These are phyloP conservation scores for Fusarium heterosporum DNA, from an alignment of 2,329 filamentous ascomycete genomes.

Conservation along the genomic window DNA sequence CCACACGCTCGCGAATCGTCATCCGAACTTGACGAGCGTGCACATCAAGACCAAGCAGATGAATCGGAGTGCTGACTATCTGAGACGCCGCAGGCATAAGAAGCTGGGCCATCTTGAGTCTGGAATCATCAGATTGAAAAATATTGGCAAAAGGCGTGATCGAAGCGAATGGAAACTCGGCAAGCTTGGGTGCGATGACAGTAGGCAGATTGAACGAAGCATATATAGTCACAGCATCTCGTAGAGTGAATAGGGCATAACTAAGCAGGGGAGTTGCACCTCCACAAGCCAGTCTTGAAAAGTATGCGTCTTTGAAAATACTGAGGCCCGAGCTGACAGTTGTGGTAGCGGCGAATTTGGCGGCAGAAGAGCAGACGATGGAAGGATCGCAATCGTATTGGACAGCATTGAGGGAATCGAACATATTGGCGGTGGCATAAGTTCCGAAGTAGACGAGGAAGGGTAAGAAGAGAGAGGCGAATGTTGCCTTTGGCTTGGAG, in stretches of 20 bases:
- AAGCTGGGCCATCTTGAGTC: constrained; percentile 42
- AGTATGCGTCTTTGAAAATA: constrained; percentile 45
- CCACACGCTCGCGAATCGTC: constrained; percentile 35
- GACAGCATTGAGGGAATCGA: constrained; percentile 42
- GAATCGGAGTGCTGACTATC: constrained; percentile 43
- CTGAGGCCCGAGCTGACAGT: constrained; percentile 38
- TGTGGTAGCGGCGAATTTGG: constrained; percentile 44
- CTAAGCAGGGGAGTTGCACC: constrained; percentile 38
- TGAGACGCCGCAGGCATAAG: constrained; percentile 43
- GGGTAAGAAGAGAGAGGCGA: constrained; percentile 40
- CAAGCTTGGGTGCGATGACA: constrained; percentile 41
- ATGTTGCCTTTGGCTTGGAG: constrained; percentile 37
- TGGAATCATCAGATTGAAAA: constrained; percentile 40
- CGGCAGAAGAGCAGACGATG: constrained; percentile 36
- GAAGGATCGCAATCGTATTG: constrained; percentile 32
- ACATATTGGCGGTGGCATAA: constrained; percentile 45
- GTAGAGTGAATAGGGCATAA: constrained; percentile 39
- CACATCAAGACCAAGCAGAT: constrained; percentile 41
- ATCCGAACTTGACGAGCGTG: constrained; percentile 32
- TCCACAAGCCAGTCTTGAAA: constrained; percentile 33
- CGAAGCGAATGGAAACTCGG: constrained; percentile 36
- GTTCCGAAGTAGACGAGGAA: constrained; percentile 47
- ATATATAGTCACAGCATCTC: constrained; percentile 44
- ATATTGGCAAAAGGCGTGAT: constrained; percentile 34
- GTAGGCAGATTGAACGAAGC: constrained; percentile 45